These are phyloP conservation scores for Dothistroma pini DNA, from an alignment of 2,329 filamentous ascomycete species.

Conservation along the genomic window DNA sequence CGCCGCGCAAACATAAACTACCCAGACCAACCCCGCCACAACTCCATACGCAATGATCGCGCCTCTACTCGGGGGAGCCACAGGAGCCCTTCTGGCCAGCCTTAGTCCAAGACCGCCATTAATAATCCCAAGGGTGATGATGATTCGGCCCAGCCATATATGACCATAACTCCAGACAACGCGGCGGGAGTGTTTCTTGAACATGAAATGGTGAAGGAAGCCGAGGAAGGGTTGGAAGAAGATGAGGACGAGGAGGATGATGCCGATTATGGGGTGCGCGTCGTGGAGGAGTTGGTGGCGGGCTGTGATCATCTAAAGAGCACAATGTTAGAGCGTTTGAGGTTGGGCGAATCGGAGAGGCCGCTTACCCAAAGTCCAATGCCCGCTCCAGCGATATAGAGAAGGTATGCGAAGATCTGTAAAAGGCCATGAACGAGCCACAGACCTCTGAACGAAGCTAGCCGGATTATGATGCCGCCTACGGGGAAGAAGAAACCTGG, in stretches of 20 bases:
- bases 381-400: slow-evolving; percentile 50
- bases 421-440: slow-evolving; percentile 46
- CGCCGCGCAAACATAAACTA: slow-evolving; percentile 38
- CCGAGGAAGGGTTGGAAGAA: slow-evolving; percentile 56
- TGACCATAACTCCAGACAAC: slow-evolving; percentile 50
- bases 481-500: slow-evolving; percentile 43
- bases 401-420: slow-evolving; percentile 48
- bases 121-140: slow-evolving; percentile 53
- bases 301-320: slow-evolving; percentile 7
- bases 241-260: slow-evolving; percentile 49
- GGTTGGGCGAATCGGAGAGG: too few species aligned
- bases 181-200: slow-evolving; percentile 46
- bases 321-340: too few species aligned
- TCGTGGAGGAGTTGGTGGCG: slow-evolving; percentile 31
- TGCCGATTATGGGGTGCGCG: slow-evolving; percentile 53
- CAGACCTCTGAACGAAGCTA: slow-evolving; percentile 44
- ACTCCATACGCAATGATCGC: slow-evolving; percentile 50
- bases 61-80: slow-evolving; percentile 28
- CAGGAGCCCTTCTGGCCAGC: slow-evolving; percentile 41
- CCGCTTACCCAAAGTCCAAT: slow-evolving; percentile 46
- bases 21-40: slow-evolving; percentile 47
- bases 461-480: slow-evolving; percentile 45
- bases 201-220: slow-evolving; percentile 51
- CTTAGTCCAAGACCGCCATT: slow-evolving; percentile 55
- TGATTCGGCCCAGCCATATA: slow-evolving; percentile 52